Evolutionary conservation across 1,284 basidiomycete species (phyloP), one percentile per base, ranked within the genome.

Genomic region (Stereum hirsutum): DNA sequence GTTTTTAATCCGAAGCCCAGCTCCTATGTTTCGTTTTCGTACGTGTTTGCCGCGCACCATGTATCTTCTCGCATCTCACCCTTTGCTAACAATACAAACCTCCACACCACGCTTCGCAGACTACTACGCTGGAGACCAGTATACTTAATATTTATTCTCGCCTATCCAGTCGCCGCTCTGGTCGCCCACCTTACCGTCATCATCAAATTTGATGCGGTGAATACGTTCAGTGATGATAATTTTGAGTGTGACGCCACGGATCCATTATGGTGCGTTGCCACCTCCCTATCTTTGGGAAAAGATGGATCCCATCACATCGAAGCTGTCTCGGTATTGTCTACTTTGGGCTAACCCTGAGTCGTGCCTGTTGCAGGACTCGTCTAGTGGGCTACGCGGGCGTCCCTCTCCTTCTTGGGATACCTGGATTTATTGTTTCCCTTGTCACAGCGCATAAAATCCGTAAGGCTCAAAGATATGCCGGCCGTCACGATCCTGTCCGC

Each of bases 321-420:
- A n/a, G n/a, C n/a, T n/a, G n/a, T n/a, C n/a, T n/a, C n/a, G n/a
- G n/a, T n/a, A n/a, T n/a, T n/a, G n/a, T n/a, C n/a, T n/a, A n/a
- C n/a, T n/a, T n/a, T n/a, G n/a, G n/a, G n/a, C n/a, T n/a, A n/a
- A n/a, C n/a, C n/a, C n/a, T n/a, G n/a, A n/a, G n/a, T n/a, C n/a
- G n/a, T n/a, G n/a, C n/a, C n/a, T n/a, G n/a, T n/a, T n/a, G 6
- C 42, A 83, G 80, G 81, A 63, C 75, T 34, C 71, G 78, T 41
- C 69, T 81, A 42, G 50, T 80, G 12, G 72, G 75, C 41, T 81
- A 78, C 53, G 70, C 78, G 7, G 81, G 78, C 23, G 55, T 68
- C 15, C 70, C 77, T 0, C 64, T 78, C 48, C 44, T 76, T 27
- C 55, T 76, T 12, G 64, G 68, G 3, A 54, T 79, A 14, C 78